Evolutionary conservation across 441 rosid genomes (phyloP), one percentile per base, ranked within the genome.

Genomic region (Biscutella laevigata): DNA sequence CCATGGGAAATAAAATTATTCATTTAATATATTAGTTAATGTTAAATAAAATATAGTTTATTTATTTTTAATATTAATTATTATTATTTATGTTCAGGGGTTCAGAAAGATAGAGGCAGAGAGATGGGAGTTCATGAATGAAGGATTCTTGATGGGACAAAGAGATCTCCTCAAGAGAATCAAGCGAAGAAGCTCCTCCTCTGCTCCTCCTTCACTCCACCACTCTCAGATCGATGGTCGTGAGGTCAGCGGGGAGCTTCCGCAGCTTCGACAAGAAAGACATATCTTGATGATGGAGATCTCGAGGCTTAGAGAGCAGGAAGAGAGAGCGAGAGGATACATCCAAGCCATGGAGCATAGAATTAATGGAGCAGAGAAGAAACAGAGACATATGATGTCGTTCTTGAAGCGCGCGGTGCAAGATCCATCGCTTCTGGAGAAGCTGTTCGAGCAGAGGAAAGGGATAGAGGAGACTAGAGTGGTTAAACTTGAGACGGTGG

Each of bases 341-440:
- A 67, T 91, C 59, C 82, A 79, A 34, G 71, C 70, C 25, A 71
- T 87, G 84, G 95, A 90, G 34, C 74, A 77, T 49, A 78, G 88
- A 72, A 53, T 90, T 1, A 76, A 76, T 22, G 71, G 80, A 41
- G 76, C 79, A 10, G 95, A 90, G 72, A 60, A 36, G 60, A 87
- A 84, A 70, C 96, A 90, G 78, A 83, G 68, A 40, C 90, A 83
- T 42, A 87, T 84, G 92, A 84, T 87, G 94, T 75, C 82, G 3
- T 90, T 90, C 70, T 63, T 90, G 68, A 90, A 84, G 12, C 68
- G 80, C 35, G 96, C 83, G 6, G 76, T 81, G 62, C 71, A 74
- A 51, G 76, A 83, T 28, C 95, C 95, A 0, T 66, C 64, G 0
- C 76, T 84, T 59, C 33, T 90, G 3, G 80, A 71, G 57, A 84